Conservation (phyloP, 2,329 filamentous ascomycete species). For the Ustilaginoidea virens region DNA sequence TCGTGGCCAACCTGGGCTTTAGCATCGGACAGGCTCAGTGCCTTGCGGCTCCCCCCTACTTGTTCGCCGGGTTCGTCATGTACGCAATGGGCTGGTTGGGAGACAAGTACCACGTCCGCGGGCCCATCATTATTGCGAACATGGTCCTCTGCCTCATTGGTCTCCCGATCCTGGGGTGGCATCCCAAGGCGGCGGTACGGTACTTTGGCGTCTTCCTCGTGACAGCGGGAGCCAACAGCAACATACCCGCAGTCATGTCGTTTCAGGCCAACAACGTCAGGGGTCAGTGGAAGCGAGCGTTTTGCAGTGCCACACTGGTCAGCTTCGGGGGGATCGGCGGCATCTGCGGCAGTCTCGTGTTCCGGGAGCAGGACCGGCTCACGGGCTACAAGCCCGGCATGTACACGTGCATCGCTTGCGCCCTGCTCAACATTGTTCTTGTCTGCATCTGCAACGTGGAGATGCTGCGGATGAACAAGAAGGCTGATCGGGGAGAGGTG, state of each 20-base stretch:
- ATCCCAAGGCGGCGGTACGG: slow-evolving; percentile 35
- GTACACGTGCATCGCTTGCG: slow-evolving; percentile 37
- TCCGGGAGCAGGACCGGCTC: slow-evolving; percentile 38
- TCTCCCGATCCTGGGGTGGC: slow-evolving; percentile 58
- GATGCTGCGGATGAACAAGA: slow-evolving; percentile 28
- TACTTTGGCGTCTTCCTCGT: slow-evolving; percentile 65
- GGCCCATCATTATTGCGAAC: slow-evolving; percentile 51
- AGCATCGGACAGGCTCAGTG: slow-evolving; percentile 48
- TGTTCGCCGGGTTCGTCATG: slow-evolving; percentile 48
- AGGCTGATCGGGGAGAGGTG: slow-evolving; percentile 37
- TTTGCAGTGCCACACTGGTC: slow-evolving; percentile 61
- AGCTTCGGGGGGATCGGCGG: slow-evolving; percentile 66
- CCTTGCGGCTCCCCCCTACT: slow-evolving; percentile 55
- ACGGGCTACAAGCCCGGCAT: slow-evolving; percentile 39
- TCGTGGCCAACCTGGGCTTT: slow-evolving; percentile 48
- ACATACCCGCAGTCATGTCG: slow-evolving; percentile 58
- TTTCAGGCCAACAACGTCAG: slow-evolving; percentile 83
- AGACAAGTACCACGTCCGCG: slow-evolving; percentile 51
- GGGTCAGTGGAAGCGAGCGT: slow-evolving; percentile 77
- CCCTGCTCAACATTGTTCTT: slow-evolving; percentile 28
- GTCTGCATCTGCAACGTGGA: slow-evolving; percentile 24
- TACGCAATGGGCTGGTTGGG: slow-evolving; percentile 43
- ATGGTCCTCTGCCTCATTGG: slow-evolving; percentile 51
- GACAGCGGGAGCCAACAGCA: slow-evolving; percentile 64
- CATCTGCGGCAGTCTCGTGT: slow-evolving; percentile 60